Percentiles rank a stretch among this genome's conserved stretches.
Conservation (phyloP, 2,329 filamentous ascomycete genomes). For the Botryotinia convoluta region DNA sequence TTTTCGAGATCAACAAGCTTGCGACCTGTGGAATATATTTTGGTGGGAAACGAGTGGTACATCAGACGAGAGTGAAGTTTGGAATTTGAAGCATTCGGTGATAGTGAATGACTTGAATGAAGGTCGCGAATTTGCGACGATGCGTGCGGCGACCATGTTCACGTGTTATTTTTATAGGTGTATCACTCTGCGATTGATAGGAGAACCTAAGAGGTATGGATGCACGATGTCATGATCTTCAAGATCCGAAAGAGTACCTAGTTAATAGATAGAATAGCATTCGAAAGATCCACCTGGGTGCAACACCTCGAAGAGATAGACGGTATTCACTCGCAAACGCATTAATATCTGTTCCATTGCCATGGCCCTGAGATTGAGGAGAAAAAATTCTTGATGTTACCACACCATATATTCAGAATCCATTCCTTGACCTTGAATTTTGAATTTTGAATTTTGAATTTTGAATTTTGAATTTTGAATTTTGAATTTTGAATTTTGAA, state of each 20-base stretch:
- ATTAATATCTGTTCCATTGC: neutral
- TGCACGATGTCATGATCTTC: accelerated
- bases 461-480: too few species aligned
- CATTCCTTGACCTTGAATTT: neutral
- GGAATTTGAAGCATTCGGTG: neutral
- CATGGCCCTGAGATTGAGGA: neutral
- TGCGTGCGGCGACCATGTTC: neutral
- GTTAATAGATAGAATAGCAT: neutral
- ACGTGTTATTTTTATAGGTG: neutral
- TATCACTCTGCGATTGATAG: too few species aligned
- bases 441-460: too few species aligned
- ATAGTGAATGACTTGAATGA: neutral
- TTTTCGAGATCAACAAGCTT: neutral
- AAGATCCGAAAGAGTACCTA: neutral
- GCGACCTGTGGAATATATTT: neutral
- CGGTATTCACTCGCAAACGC: neutral
- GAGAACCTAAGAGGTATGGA: too few species aligned
- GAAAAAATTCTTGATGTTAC: accelerated
- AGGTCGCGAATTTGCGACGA: neutral
- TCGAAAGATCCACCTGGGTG: neutral
- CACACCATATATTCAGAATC: neutral
- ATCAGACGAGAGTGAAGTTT: neutral
- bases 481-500: too few species aligned
- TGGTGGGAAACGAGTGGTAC: neutral
- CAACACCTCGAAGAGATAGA: neutral